Base-by-base conservation (phyloP, 148 eudicot species). In the Spergularia bocconei region DNA sequence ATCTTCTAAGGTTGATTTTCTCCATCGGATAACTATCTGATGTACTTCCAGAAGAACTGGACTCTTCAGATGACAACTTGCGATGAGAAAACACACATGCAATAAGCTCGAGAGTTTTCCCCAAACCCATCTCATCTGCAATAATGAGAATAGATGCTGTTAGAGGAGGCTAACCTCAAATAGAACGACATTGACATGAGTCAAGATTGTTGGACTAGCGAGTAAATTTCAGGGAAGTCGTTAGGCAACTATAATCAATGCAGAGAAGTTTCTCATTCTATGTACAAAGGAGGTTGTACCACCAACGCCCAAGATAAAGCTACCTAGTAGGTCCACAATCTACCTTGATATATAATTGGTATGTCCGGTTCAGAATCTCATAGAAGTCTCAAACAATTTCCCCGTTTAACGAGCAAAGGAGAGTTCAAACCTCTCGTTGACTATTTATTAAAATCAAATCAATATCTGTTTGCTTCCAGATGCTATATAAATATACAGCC, bases 41-140 rank as follows among this genome's bases (percentile, higher is more conserved):
- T 55, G 50, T 68, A 73, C 70, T 76, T 67, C 73, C 79, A 56
- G 67, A 69, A 73, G 63, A 75, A 83, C 67, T 69, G 56, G 75
- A 74, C 69, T 50, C 73, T 82, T 85, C 90, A 81, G 88, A 78
- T 66, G 86, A 79, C 70, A 86, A 78, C 86, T 85, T 88, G 77
- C 80, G 88, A 79, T 95, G 91, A 79, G 92, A 87, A 73, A 90
- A 83, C 17, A 95, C 83, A 81, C 99, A 95, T 44, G 92, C 96
- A 73, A 95, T 94, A 79, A 95, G 88, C 87, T 95, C 99, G 75
- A 95, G 84, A 59, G 99, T 95, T 85, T 95, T 95, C 51, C 99
- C 99, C 80, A 95, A 82, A 50, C 99, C 99, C 99, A 95, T 95
- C 80, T 95, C 99, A 82, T 95, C 99, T 95, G 88, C 54, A 82